Evolutionary conservation across 1,139 yeast genomes (phyloP), one percentile per base, ranked within the genome.

Genomic region (Diutina rugosa): DNA sequence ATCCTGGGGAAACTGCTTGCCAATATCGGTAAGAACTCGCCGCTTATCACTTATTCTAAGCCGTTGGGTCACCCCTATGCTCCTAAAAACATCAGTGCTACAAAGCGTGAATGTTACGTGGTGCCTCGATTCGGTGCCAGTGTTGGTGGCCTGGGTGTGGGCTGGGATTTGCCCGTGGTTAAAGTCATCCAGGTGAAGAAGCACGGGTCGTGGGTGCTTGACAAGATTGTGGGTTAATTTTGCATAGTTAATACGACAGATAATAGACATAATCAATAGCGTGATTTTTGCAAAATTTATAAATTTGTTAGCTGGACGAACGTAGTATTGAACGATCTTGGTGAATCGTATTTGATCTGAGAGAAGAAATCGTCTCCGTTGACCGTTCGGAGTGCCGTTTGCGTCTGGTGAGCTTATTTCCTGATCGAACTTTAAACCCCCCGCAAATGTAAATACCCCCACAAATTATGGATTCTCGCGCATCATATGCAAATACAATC

Each of bases 11-110:
- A 82, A 29, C 93, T 90, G 57, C 72, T 93, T 56, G 81, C 91
- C 5, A 90, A 88, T 61, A 78, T 93, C 28, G 91, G 91, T 16
- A 85, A 85, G 63, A 74, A 73, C 35, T 84, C 95, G 4, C 83
- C 89, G 0, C 72, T 91, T 55, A 69, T 91, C 55, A 83, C 93
- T 0, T 91, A 86, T 68, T 90, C 97, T 46, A 91, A 91, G 65
- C 98, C 98, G 0, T 72, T 91, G 58, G 96, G 96, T 0, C 87
- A 89, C 57, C 97, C 97, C 3, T 84, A 89, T 64, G 95, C 90
- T 1, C 95, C 96, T 1, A 85, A 85, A 64, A 73, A 76, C 61
- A 64, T 88, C 18, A 72, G 81, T 1, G 73, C 87, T 0, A 80
- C 82, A 1, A 84, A 82, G 62, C 73, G 97, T 62, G 93, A 87